Conservation (phyloP, 73 alveolate species). For the Blepharisma stoltei region DNA sequence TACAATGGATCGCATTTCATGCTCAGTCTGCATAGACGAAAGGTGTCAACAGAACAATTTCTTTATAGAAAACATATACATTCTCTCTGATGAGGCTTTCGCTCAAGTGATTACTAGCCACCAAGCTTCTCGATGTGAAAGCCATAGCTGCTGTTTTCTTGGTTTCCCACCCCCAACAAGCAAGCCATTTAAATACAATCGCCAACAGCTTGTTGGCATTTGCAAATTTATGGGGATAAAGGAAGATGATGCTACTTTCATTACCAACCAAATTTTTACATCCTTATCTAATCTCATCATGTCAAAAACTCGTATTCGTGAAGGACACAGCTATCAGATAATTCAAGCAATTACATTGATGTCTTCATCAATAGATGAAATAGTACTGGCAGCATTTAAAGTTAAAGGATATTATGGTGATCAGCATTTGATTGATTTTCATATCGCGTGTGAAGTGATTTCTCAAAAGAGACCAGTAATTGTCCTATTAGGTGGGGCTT, state of each 20-base stretch:
- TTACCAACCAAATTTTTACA: neutral
- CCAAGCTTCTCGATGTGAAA: neutral
- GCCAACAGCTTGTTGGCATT: neutral
- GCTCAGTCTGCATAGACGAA: conserved; percentile 12
- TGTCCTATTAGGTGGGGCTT: conserved; percentile 74
- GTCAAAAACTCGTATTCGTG: conserved; percentile 19
- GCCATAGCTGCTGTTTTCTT: neutral
- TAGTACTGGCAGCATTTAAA: neutral
- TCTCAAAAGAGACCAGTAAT: conserved; percentile 44
- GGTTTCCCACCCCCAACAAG: neutral
- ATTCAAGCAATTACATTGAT: neutral
- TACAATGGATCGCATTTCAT: neutral
- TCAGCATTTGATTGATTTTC: conserved; percentile 37
- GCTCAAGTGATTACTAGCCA: neutral
- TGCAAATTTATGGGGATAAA: conserved; percentile 5
- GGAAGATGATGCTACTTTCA: neutral
- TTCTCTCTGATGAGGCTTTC: neutral
- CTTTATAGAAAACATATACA: neutral
- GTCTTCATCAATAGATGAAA: neutral
- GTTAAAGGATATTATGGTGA: conserved; percentile 29
- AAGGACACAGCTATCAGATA: neutral
- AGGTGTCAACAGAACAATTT: neutral
- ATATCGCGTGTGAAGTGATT: conserved; percentile 41
- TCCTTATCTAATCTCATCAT: neutral
- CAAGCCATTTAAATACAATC: neutral